These are phyloP conservation scores for Ilex asprella DNA, from an alignment of 257 asterid species.

Conservation along the genomic window DNA sequence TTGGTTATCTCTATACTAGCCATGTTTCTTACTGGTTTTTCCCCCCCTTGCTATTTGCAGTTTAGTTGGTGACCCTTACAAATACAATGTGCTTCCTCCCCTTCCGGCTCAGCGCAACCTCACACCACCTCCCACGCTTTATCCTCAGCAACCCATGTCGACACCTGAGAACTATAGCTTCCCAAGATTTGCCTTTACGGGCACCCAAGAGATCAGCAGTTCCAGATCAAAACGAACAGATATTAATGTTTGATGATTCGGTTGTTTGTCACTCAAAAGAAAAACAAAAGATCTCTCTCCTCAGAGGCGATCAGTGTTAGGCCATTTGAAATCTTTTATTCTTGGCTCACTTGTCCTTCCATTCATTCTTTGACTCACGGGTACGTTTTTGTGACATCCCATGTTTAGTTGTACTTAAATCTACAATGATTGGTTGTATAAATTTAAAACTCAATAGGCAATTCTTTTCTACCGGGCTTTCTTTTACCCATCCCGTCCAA, in stretches of 20 bases:
- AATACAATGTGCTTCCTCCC: conserved; percentile 78
- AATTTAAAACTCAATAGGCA: no score
- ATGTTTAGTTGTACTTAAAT: no score
- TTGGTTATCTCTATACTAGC: no score
- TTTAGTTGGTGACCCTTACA: conserved; percentile 48
- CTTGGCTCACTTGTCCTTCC: no score
- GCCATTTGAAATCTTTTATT: no score
- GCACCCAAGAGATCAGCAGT: conserved; percentile 36
- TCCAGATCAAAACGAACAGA: conserved; percentile 73
- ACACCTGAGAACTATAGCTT: conserved; percentile 75
- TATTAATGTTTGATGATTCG: conserved; percentile 51
- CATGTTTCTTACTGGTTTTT: background rate
- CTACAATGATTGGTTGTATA: no score
- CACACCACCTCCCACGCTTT: conserved; percentile 95
- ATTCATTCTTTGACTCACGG: no score
- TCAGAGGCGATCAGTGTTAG: no score
- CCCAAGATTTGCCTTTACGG: conserved; percentile 47
- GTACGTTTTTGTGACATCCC: no score
- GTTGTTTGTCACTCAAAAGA: background rate
- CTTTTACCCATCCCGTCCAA: no score
- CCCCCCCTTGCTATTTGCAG: conserved; percentile 29
- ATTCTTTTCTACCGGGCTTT: no score
- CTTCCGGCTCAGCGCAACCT: conserved; percentile 90
- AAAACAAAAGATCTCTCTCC: background rate
- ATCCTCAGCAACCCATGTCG: conserved; percentile 95